Conservation (phyloP, 2,329 filamentous ascomycete genomes). For the Scytalidium sp. region DNA sequence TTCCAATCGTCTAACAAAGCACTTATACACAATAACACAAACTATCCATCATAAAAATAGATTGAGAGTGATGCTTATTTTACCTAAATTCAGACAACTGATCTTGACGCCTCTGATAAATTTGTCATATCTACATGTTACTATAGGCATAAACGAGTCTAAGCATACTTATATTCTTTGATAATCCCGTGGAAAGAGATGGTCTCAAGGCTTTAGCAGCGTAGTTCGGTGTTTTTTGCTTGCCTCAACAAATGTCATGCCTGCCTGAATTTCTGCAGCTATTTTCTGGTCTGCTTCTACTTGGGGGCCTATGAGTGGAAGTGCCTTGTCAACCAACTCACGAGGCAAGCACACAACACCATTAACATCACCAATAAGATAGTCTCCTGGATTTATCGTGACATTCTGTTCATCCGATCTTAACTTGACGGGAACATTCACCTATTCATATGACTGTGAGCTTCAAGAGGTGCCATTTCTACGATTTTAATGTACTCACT, state of each 20-base stretch:
- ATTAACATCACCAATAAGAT: slow-evolving; percentile 34
- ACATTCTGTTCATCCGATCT: slow-evolving; percentile 27
- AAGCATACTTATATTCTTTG: too few species aligned
- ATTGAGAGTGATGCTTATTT: too few species aligned
- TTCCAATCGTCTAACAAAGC: too few species aligned
- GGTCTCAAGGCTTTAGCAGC: slow-evolving; percentile 1
- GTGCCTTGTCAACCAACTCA: slow-evolving; percentile 9
- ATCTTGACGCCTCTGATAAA: too few species aligned
- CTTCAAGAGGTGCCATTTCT: too few species aligned
- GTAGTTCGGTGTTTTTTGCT: slow-evolving; percentile 1
- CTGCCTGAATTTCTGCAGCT: slow-evolving; percentile 1
- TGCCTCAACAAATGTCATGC: slow-evolving; percentile 1
- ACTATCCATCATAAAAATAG: too few species aligned
- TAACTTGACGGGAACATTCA: slow-evolving; percentile 29
- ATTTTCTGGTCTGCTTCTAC: neutral
- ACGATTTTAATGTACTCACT: slow-evolving; percentile 1
- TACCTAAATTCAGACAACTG: too few species aligned
- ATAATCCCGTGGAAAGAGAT: too few species aligned
- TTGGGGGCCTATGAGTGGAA: neutral
- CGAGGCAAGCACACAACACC: slow-evolving; percentile 32
- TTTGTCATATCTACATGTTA: too few species aligned
- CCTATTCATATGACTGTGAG: too few species aligned
- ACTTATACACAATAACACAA: too few species aligned
- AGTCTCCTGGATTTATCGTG: slow-evolving; percentile 32
- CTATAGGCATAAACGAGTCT: too few species aligned